These are phyloP conservation scores for Penicillium sp. DNA, from an alignment of 2,329 filamentous ascomycete species.

Conservation along the genomic window DNA sequence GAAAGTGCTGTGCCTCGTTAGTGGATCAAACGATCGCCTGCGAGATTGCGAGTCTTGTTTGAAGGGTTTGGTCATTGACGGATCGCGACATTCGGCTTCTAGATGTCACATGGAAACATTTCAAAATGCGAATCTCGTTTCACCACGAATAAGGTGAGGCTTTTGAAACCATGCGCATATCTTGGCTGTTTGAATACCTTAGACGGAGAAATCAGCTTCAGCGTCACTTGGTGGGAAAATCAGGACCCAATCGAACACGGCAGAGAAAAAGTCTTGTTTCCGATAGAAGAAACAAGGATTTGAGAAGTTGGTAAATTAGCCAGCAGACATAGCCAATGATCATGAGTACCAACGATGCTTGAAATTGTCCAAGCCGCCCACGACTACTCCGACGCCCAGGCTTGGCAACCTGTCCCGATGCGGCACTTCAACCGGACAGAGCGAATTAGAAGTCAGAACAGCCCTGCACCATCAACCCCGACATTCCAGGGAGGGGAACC, in stretches of 20 bases:
- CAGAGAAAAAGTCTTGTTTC: background rate
- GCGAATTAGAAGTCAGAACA: background rate
- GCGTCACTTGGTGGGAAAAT: background rate
- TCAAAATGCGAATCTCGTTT: background rate
- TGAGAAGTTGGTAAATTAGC: background rate
- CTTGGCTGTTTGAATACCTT: background rate
- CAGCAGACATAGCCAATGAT: background rate
- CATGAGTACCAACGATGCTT: background rate
- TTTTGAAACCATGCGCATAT: background rate
- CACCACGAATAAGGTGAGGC: background rate
- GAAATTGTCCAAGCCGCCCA: background rate
- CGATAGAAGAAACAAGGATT: background rate
- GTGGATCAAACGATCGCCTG: background rate
- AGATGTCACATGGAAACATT: background rate
- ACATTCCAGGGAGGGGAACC: conserved; percentile 3
- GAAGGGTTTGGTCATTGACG: background rate
- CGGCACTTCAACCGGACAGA: background rate
- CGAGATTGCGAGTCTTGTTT: background rate
- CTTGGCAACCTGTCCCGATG: conserved; percentile 7
- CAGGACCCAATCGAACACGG: background rate
- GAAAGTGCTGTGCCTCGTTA: conserved; percentile 1
- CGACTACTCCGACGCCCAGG: background rate
- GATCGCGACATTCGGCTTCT: background rate
- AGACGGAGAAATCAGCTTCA: background rate
- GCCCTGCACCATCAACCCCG: background rate